A percentile compares a stretch with the other conserved stretches of the same genome.
phyloP scores from a whole-genome alignment of 352 stramenopile species.

The Pilasporangium apinafurcum region DNA sequence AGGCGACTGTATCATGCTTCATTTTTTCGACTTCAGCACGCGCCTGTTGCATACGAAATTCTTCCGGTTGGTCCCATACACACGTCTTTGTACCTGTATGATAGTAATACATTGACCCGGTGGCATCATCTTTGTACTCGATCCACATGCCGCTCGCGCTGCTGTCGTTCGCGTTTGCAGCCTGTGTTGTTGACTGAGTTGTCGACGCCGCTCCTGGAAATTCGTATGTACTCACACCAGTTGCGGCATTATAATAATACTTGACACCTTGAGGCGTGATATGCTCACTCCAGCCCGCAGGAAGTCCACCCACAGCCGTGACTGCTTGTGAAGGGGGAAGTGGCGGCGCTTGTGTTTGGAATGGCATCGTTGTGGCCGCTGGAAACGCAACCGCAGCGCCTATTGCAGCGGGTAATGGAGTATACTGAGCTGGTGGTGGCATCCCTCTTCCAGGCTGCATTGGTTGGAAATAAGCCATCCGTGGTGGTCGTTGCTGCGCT shows the following conservation, averaged over 20 bases:
- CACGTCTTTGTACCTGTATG: slow-evolving; percentile 63
- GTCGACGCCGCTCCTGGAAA: slow-evolving; percentile 1
- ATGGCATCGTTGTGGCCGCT: neutral
- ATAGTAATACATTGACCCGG: slow-evolving; percentile 75
- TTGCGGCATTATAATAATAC: slow-evolving; percentile 60
- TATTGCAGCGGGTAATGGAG: neutral
- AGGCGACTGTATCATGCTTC: slow-evolving; percentile 20
- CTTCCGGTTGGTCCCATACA: slow-evolving; percentile 79
- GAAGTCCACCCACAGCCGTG: too few relatives aligned
- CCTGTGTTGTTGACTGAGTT: neutral
- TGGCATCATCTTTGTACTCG: slow-evolving; percentile 75
- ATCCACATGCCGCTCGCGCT: slow-evolving; percentile 36
- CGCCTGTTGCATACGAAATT: slow-evolving; percentile 70
- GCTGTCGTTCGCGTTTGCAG: neutral
- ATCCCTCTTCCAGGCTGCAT: neutral
- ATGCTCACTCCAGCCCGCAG: slow-evolving; percentile 54
- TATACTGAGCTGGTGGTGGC: too few relatives aligned
- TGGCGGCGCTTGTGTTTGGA: neutral
- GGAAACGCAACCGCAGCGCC: neutral
- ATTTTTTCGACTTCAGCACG: slow-evolving; percentile 66
- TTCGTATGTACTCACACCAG: slow-evolving; percentile 63
- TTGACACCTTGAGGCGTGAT: slow-evolving; percentile 38
- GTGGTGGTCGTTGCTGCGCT: neutral
- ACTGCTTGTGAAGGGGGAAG: neutral
- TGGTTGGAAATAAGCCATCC: neutral